Evolutionary conservation across 2,329 filamentous ascomycete genomes (phyloP).

Genomic region (Ilyonectria robusta): DNA sequence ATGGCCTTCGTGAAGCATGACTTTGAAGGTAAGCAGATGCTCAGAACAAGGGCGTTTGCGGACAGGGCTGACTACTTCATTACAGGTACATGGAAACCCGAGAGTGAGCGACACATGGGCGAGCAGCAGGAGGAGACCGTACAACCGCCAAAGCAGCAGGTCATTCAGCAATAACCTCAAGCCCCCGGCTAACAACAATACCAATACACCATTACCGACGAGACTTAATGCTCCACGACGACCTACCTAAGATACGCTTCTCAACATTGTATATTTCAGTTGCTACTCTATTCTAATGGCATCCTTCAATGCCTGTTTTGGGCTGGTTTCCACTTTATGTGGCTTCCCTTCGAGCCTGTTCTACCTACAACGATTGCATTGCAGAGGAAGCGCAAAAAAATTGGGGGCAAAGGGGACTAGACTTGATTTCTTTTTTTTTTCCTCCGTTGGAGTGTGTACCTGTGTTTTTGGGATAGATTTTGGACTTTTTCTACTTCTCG

Average conservation of each 20-base stretch:
- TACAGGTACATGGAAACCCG: constrained; percentile 82
- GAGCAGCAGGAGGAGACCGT: constrained; percentile 49
- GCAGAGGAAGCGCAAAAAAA: constrained; percentile 40
- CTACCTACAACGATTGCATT: constrained; percentile 38
- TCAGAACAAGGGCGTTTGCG: background rate
- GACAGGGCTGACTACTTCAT: constrained; percentile 10
- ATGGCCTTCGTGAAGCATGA: constrained; percentile 99
- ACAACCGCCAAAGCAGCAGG: constrained; percentile 41
- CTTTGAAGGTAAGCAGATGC: constrained; percentile 81
- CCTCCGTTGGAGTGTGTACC: constrained; percentile 5
- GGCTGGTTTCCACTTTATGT: constrained; percentile 42
- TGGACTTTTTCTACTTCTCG: constrained; percentile 5
- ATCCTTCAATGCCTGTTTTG: constrained; percentile 33
- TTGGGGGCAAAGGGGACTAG: constrained; percentile 27
- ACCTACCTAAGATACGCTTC: constrained; percentile 46
- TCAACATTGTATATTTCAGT: constrained; percentile 47
- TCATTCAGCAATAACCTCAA: constrained; percentile 36
- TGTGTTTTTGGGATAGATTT: constrained; percentile 30
- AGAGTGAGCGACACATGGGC: constrained; percentile 79
- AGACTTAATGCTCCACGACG: constrained; percentile 45
- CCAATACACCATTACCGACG: constrained; percentile 31
- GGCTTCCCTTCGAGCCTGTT: constrained; percentile 25
- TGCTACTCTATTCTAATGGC: constrained; percentile 47
- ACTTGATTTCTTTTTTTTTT: constrained; percentile 29
- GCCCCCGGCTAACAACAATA: constrained; percentile 14